These are phyloP conservation scores for Colletotrichum falcatum DNA, from an alignment of 2,329 filamentous ascomycete genomes.

Conservation along the genomic window DNA sequence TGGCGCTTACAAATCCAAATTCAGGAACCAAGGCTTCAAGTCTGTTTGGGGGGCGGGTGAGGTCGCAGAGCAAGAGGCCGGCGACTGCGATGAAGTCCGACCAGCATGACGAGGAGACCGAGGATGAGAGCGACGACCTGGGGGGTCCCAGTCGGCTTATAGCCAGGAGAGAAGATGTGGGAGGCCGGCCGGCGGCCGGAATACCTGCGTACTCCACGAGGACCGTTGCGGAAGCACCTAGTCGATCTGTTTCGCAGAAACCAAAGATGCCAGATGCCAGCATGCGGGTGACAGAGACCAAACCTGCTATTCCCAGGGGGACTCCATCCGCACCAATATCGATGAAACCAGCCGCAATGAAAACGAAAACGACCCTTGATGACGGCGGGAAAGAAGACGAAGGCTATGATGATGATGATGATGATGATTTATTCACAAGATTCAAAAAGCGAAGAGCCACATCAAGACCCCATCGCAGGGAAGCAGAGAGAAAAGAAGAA, in stretches of 20 bases:
- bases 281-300: background rate
- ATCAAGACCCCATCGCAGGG: conserved; percentile 39
- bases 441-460: conserved; percentile 35
- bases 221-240: background rate
- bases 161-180: background rate
- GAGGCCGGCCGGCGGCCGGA: too few relatives aligned
- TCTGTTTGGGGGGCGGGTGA: conserved; percentile 42
- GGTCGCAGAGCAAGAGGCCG: conserved; percentile 25
- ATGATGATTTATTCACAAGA: conserved; percentile 36
- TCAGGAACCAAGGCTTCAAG: conserved; percentile 46
- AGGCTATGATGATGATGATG: conserved; percentile 35
- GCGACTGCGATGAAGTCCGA: conserved; percentile 35
- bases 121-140: conserved; percentile 37
- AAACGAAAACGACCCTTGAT: background rate
- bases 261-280: background rate
- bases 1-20: conserved; percentile 44
- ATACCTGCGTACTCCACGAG: background rate
- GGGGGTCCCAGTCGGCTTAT: background rate
- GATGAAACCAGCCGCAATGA: conserved; percentile 42
- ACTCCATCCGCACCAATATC: background rate
- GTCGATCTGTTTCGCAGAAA: background rate
- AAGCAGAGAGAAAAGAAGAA: conserved; percentile 9
- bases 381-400: background rate
- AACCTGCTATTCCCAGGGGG: background rate
- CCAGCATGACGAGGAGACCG: background rate